Evolutionary conservation across 352 stramenopile species (phyloP).

Genomic region (Hyaloperonospora arabidopsidis): DNA sequence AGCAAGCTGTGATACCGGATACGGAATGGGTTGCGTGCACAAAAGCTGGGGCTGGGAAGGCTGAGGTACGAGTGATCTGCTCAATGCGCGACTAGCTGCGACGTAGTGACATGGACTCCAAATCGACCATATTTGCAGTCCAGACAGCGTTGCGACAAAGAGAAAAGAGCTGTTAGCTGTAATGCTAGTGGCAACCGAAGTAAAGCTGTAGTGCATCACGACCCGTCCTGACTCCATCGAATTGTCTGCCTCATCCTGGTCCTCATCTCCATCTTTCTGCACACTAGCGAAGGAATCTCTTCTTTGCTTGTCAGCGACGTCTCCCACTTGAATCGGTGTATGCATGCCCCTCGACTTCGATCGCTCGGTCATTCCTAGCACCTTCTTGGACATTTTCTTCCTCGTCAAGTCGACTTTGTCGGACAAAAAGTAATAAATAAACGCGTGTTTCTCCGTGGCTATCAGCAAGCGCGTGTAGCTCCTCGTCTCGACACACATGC

Average conservation of each 20-base stretch:
- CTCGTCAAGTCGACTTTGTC: slow-evolving; percentile 59
- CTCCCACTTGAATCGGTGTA: slow-evolving; percentile 37
- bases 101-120: slow-evolving; percentile 81
- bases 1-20: slow-evolving; percentile 48
- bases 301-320: slow-evolving; percentile 17
- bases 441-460: slow-evolving; percentile 50
- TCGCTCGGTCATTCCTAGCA: slow-evolving; percentile 45
- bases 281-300: slow-evolving; percentile 37
- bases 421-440: slow-evolving; percentile 80
- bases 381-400: slow-evolving; percentile 75
- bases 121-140: slow-evolving; percentile 78
- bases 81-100: slow-evolving; percentile 57
- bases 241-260: slow-evolving; percentile 15
- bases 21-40: slow-evolving; percentile 54
- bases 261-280: slow-evolving; percentile 16
- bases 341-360: slow-evolving; percentile 36
- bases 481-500: slow-evolving; percentile 58
- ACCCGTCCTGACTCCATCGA: slow-evolving; percentile 53
- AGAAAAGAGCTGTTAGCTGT: slow-evolving; percentile 82
- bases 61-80: slow-evolving; percentile 45
- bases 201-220: slow-evolving; percentile 82
- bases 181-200: slow-evolving; percentile 49
- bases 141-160: slow-evolving; percentile 62
- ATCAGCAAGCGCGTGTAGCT: slow-evolving; percentile 75
- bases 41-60: slow-evolving; percentile 66